Evolutionary conservation across 345 rosid species (phyloP).

Genomic region (Cardamine chenopodiifolia): DNA sequence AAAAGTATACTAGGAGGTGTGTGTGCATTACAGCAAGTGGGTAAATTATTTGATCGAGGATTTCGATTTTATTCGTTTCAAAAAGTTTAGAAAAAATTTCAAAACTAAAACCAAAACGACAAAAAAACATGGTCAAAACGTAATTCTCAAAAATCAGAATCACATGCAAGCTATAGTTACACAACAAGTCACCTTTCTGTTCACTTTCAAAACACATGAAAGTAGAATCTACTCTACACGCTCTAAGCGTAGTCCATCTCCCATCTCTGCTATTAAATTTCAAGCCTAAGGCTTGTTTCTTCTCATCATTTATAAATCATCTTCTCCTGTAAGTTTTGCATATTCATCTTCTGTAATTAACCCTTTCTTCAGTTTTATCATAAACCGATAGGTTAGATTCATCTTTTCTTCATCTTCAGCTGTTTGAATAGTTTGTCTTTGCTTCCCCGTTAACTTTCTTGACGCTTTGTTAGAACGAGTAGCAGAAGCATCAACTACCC

Average conservation of each 20-base stretch:
- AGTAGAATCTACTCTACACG: neutral
- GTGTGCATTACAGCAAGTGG: neutral
- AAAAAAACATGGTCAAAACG: neutral
- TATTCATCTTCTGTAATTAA: slow-evolving; percentile 68
- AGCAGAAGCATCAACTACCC: slow-evolving; percentile 28
- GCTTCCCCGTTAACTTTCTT: slow-evolving; percentile 80
- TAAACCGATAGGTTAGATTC: slow-evolving; percentile 62
- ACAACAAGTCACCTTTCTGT: neutral
- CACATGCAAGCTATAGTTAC: neutral
- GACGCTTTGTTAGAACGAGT: neutral
- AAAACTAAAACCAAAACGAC: neutral
- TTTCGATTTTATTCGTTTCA: neutral
- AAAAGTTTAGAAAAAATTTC: neutral
- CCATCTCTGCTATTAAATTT: neutral
- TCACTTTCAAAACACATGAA: neutral
- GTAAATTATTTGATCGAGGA: neutral
- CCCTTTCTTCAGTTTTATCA: slow-evolving; percentile 71
- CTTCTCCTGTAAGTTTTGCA: slow-evolving; percentile 69
- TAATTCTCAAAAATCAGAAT: neutral
- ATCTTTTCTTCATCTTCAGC: slow-evolving; percentile 77
- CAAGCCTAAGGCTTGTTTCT: slow-evolving; percentile 7
- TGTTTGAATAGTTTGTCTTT: slow-evolving; percentile 76
- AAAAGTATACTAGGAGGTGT: neutral
- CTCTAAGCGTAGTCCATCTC: neutral
- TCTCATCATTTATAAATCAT: slow-evolving; percentile 55